These are phyloP conservation scores for Sarcocystis neurona DNA, from an alignment of 169 alveolate genomes.

Conservation along the genomic window DNA sequence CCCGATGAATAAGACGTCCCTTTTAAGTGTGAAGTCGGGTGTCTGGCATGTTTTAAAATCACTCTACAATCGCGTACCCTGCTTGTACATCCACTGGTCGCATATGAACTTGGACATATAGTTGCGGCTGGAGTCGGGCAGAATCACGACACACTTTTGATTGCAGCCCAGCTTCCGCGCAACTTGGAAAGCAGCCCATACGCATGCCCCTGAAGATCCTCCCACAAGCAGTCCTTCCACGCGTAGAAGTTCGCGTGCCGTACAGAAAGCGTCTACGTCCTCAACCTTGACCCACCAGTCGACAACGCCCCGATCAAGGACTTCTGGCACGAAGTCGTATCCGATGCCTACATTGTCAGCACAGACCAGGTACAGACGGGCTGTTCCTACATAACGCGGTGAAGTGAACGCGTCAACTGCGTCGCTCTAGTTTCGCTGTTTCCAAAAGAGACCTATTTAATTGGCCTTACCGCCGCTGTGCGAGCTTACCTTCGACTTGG, in stretches of 20 bases:
- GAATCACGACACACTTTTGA: constrained; percentile 59
- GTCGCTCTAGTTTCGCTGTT: neutral
- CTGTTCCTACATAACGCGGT: too few relatives aligned
- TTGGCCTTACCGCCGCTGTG: neutral
- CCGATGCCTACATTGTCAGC: constrained; percentile 94
- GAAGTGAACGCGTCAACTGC: too few relatives aligned
- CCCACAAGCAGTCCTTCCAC: constrained; percentile 88
- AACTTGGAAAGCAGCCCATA: constrained; percentile 81
- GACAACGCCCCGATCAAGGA: constrained; percentile 69
- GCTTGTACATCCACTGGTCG: constrained; percentile 77
- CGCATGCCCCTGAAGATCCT: constrained; percentile 84
- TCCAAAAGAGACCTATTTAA: neutral
- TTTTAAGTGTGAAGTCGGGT: too few relatives aligned
- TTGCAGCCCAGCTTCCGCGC: constrained; percentile 68
- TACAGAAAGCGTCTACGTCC: constrained; percentile 78
- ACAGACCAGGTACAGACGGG: too few relatives aligned
- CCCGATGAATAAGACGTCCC: too few relatives aligned
- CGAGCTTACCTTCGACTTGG: constrained; percentile 36
- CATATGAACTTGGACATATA: constrained; percentile 78
- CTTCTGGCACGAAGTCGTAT: constrained; percentile 82
- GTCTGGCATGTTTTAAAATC: too few relatives aligned
- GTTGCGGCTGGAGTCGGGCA: constrained; percentile 77
- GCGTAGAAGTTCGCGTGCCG: constrained; percentile 79
- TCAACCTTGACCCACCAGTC: constrained; percentile 82
- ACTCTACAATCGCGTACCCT: too few relatives aligned